phyloP scores from a whole-genome alignment of 2,329 filamentous ascomycete species.

The Scedosporium aurantiacum region DNA sequence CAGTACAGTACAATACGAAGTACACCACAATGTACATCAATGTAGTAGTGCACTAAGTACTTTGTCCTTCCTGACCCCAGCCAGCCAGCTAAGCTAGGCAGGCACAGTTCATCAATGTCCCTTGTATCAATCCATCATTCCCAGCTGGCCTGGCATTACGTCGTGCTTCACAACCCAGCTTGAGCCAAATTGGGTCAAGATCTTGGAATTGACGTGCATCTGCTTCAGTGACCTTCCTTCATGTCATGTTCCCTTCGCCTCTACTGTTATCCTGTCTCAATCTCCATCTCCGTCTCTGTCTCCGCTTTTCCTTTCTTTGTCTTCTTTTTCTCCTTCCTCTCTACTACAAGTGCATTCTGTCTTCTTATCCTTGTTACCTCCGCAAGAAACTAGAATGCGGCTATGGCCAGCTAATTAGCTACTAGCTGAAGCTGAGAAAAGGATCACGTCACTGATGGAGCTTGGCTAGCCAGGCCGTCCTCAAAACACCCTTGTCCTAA shows the following conservation, averaged over 20 bases:
- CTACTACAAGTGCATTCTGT: neutral
- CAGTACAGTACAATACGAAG: too few relatives aligned
- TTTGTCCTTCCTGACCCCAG: too few relatives aligned
- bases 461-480: neutral
- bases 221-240: conserved; percentile 10
- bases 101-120: neutral
- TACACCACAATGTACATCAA: too few relatives aligned
- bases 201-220: conserved; percentile 1
- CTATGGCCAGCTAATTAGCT: neutral
- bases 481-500: neutral
- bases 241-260: conserved; percentile 11
- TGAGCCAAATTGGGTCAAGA: conserved; percentile 2
- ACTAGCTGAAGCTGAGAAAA: neutral
- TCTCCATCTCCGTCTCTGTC: conserved; percentile 11
- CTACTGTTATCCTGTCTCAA: conserved; percentile 10
- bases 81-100: neutral
- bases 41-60: too few relatives aligned
- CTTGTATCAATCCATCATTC: neutral
- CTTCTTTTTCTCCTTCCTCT: conserved; percentile 6
- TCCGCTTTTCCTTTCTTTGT: conserved; percentile 11
- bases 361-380: neutral
- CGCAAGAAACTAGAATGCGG: neutral
- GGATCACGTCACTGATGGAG: conserved; percentile 2
- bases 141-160: conserved; percentile 5
- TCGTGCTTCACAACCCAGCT: conserved; percentile 10